These are phyloP conservation scores for Cercospora nicotianae DNA, from an alignment of 2,329 filamentous ascomycete genomes.

Conservation along the genomic window DNA sequence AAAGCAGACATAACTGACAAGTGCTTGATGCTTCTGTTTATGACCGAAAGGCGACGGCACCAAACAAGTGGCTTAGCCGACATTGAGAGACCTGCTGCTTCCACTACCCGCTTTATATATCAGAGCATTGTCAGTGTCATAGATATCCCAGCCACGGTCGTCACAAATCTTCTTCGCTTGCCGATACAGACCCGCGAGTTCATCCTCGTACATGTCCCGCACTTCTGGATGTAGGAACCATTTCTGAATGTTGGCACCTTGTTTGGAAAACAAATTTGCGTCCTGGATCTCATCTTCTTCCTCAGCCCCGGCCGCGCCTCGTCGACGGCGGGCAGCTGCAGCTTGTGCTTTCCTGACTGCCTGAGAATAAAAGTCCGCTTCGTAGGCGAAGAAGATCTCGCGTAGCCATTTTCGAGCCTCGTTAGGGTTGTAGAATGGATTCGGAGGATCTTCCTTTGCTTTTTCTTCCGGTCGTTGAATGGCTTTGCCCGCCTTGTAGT, in stretches of 20 bases:
- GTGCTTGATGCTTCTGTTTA: background rate
- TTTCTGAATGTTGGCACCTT: constrained; percentile 18
- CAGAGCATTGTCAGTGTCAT: constrained; percentile 27
- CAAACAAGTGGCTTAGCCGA: background rate
- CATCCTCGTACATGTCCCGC: constrained; percentile 31
- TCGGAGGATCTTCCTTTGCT: constrained; percentile 24
- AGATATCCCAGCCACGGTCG: constrained; percentile 32
- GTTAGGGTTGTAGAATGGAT: constrained; percentile 27
- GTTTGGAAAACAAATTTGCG: background rate
- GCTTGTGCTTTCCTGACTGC: background rate
- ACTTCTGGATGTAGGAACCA: constrained; percentile 31
- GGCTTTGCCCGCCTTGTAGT: constrained; percentile 19
- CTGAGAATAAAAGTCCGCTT: constrained; percentile 15
- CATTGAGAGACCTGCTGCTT: constrained; percentile 4
- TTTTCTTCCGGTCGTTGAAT: constrained; percentile 8
- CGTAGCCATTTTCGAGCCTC: constrained; percentile 27
- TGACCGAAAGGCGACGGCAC: background rate
- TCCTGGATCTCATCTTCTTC: constrained; percentile 18
- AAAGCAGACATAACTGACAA: background rate
- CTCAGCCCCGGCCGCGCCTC: background rate
- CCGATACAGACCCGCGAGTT: constrained; percentile 26
- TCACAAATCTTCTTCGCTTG: constrained; percentile 36
- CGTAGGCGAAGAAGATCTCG: constrained; percentile 31
- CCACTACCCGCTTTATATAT: constrained; percentile 29
- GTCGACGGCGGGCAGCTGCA: background rate